A percentile compares a stretch with the other conserved stretches of the same genome.
These are phyloP conservation scores for Rhodosporidiobolus odoratus DNA, from an alignment of 768 basidiomycete species.

Conservation along the genomic window DNA sequence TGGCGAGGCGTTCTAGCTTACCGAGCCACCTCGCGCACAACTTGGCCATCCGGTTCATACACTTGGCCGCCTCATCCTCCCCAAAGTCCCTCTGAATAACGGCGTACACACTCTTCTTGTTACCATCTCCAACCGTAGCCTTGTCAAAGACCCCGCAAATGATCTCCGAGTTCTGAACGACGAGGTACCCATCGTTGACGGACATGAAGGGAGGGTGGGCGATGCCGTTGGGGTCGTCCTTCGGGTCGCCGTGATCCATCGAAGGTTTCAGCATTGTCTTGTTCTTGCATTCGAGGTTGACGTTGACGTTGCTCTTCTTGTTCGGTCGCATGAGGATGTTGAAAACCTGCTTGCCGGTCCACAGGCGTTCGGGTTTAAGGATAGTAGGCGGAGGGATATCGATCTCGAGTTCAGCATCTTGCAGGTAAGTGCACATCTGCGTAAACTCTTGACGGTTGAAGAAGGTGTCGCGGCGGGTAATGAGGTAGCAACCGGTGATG, in stretches of 20 bases:
- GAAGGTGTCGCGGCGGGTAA: slow-evolving; percentile 87
- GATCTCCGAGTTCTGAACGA: slow-evolving; percentile 93
- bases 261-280: slow-evolving; percentile 56
- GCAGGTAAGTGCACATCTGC: slow-evolving; percentile 91
- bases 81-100: slow-evolving; percentile 97
- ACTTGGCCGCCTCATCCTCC: slow-evolving; percentile 82
- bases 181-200: slow-evolving; percentile 96
- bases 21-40: slow-evolving; percentile 89
- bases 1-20: no score
- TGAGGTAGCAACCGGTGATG: slow-evolving; percentile 94
- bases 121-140: slow-evolving; percentile 91
- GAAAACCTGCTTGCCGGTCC: slow-evolving; percentile 99
- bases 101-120: slow-evolving; percentile 98
- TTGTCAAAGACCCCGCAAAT: slow-evolving; percentile 99
- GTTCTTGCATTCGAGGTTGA: slow-evolving; percentile 95
- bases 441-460: slow-evolving; percentile 91
- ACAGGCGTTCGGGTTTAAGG: slow-evolving; percentile 82
- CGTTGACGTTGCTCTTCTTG: slow-evolving; percentile 68
- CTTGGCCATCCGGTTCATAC: slow-evolving; percentile 95
- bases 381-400: slow-evolving; percentile 93
- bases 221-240: slow-evolving; percentile 50
- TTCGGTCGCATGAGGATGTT: slow-evolving; percentile 94
- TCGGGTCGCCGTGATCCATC: slow-evolving; percentile 58
- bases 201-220: slow-evolving; percentile 53
- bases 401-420: slow-evolving; percentile 82